Percentiles rank a stretch among this genome's conserved stretches.
Evolutionary conservation across 2,329 filamentous ascomycete genomes (phyloP).

Genomic region (Microdochium bolleyi): DNA sequence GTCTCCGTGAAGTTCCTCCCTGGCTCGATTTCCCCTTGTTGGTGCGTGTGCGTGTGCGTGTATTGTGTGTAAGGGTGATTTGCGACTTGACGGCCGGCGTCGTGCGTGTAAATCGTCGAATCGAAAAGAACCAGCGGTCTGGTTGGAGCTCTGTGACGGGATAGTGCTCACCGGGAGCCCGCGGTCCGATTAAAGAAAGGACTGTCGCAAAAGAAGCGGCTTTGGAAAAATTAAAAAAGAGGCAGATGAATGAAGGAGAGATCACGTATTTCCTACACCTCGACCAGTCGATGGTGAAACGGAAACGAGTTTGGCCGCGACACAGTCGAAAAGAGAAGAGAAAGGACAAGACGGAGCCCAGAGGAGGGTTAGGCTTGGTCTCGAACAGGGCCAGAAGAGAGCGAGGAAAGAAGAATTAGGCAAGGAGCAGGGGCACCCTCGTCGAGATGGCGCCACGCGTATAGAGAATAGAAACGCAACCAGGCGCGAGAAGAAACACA

Average conservation of each 20-base stretch:
- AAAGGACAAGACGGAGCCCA: not conserved
- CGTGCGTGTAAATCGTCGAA: not conserved
- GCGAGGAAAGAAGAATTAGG: not conserved
- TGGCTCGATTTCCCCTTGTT: not conserved
- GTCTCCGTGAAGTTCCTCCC: not conserved
- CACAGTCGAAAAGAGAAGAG: not conserved
- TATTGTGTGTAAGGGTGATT: not conserved
- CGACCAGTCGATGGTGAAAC: not conserved
- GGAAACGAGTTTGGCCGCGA: not conserved
- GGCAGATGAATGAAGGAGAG: constrained; percentile 1
- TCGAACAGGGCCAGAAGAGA: not conserved
- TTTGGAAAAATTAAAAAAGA: constrained; percentile 8
- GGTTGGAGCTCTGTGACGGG: not conserved
- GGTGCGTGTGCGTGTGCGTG: not conserved
- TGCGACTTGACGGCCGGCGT: not conserved
- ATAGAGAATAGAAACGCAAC: not conserved
- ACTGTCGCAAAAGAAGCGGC: constrained; percentile 11
- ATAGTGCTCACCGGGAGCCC: not conserved
- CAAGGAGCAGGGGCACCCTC: not conserved
- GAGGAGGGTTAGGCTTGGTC: not conserved
- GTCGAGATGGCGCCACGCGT: not conserved
- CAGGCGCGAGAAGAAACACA: not conserved
- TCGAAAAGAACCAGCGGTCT: not conserved
- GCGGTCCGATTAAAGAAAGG: constrained; percentile 6
- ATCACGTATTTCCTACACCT: not conserved